Conservation (phyloP, 495 filamentous ascomycete genomes). For the Aspergillus cristatus region DNA sequence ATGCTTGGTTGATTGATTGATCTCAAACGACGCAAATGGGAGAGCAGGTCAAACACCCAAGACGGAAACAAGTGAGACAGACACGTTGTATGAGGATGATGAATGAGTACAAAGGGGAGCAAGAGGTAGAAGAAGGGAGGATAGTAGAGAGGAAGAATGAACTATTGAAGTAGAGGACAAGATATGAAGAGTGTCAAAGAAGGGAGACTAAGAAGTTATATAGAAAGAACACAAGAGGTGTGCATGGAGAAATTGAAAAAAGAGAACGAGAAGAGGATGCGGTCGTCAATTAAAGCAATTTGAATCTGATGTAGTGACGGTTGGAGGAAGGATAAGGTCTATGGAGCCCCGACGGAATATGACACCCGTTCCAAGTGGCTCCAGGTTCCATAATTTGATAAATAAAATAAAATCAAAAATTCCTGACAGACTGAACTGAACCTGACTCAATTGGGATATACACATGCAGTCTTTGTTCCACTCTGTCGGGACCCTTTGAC, state of each 20-base stretch:
- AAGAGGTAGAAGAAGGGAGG: conserved; percentile 2
- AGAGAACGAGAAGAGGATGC: not conserved
- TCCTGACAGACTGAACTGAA: no score
- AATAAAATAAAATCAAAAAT: no score
- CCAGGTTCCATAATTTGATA: no score
- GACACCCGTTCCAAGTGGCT: no score
- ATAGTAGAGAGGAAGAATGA: not conserved
- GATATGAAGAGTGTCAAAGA: not conserved
- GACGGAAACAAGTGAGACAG: conserved; percentile 6
- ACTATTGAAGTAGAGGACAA: not conserved
- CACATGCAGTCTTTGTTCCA: conserved; percentile 19
- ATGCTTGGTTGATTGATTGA: no score
- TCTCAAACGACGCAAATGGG: no score
- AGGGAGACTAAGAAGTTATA: conserved; percentile 1
- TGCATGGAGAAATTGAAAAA: not conserved
- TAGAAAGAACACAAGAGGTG: conserved; percentile 1
- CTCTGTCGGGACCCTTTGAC: conserved; percentile 4
- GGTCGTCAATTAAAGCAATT: not conserved
- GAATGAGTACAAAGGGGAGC: not conserved
- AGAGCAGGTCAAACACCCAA: not conserved
- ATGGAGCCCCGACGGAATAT: not conserved
- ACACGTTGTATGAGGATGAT: not conserved
- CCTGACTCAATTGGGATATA: no score
- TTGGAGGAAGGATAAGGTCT: not conserved
- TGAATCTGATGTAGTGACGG: no score